These are phyloP conservation scores for Globisporangium solare DNA, from an alignment of 352 stramenopile species.

Conservation along the genomic window DNA sequence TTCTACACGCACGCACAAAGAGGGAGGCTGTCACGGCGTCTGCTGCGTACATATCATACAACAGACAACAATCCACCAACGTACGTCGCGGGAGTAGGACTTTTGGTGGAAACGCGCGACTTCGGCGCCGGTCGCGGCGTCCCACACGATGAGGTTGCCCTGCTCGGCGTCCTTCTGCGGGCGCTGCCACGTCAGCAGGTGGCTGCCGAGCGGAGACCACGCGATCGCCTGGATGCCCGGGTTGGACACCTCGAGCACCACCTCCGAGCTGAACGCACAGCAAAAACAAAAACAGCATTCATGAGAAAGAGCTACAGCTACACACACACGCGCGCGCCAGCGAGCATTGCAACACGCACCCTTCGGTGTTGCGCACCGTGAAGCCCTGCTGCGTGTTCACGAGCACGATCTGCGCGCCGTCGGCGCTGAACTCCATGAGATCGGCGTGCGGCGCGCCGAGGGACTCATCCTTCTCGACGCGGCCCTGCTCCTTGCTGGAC, in stretches of 20 bases:
- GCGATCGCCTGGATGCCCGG: slow-evolving; percentile 69
- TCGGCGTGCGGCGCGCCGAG: slow-evolving; percentile 46
- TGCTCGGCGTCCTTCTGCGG: slow-evolving; percentile 62
- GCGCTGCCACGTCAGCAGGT: slow-evolving; percentile 87
- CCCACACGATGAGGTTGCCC: slow-evolving; percentile 86
- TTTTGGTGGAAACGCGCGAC: slow-evolving; percentile 85
- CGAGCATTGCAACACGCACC: too few relatives aligned
- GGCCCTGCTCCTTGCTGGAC: slow-evolving; percentile 34
- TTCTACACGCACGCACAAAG: slow-evolving; percentile 40
- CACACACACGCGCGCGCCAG: background rate
- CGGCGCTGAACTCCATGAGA: slow-evolving; percentile 70
- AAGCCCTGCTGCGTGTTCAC: slow-evolving; percentile 62
- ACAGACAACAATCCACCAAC: slow-evolving; percentile 14
- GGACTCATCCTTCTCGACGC: slow-evolving; percentile 48
- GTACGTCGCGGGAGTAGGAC: slow-evolving; percentile 72
- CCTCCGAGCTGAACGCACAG: slow-evolving; percentile 28
- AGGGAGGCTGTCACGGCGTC: background rate
- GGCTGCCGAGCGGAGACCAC: slow-evolving; percentile 78
- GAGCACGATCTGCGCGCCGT: slow-evolving; percentile 64
- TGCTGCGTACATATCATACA: too few relatives aligned
- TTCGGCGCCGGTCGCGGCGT: slow-evolving; percentile 45
- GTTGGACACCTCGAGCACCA: slow-evolving; percentile 61
- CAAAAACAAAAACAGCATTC: background rate
- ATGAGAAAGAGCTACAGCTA: too few relatives aligned
- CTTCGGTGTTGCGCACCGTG: slow-evolving; percentile 60